Conservation (phyloP, 2,329 filamentous ascomycete genomes). For the Diplodia scrobiculata region DNA sequence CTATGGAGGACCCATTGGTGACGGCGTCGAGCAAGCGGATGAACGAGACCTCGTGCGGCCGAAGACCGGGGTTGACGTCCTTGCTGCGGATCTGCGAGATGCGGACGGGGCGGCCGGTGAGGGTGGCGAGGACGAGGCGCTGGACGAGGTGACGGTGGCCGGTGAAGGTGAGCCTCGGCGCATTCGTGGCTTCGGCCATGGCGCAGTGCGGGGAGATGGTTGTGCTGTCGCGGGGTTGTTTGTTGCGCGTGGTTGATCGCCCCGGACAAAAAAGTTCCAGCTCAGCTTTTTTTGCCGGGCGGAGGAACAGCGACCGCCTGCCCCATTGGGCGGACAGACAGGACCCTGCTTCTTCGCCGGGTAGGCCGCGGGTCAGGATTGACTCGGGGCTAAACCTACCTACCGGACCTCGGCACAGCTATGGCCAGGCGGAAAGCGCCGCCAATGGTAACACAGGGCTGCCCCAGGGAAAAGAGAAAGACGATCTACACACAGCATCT, state of each 20-base stretch:
- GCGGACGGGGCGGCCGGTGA: constrained; percentile 85
- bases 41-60: constrained; percentile 91
- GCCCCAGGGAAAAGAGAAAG: neutral
- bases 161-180: constrained; percentile 69
- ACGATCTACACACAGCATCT: constrained; percentile 2
- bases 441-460: neutral
- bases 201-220: constrained; percentile 9
- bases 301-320: constrained; percentile 5
- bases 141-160: constrained; percentile 80
- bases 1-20: constrained; percentile 92
- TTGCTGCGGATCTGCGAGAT: constrained; percentile 91
- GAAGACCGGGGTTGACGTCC: constrained; percentile 82
- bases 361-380: constrained; percentile 2
- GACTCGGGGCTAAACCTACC: neutral
- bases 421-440: neutral
- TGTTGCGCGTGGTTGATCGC: constrained; percentile 9
- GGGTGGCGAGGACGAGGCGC: constrained; percentile 83
- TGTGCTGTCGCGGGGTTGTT: neutral
- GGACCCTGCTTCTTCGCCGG: constrained; percentile 11
- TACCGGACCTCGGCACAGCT: neutral
- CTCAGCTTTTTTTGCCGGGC: constrained; percentile 17
- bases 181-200: constrained; percentile 33
- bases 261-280: constrained; percentile 17
- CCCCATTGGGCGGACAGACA: neutral
- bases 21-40: constrained; percentile 90